A percentile compares a stretch with the other conserved stretches of the same genome.
Evolutionary conservation across 805 yeast species (phyloP).

Genomic region (Ogataea siamensis): DNA sequence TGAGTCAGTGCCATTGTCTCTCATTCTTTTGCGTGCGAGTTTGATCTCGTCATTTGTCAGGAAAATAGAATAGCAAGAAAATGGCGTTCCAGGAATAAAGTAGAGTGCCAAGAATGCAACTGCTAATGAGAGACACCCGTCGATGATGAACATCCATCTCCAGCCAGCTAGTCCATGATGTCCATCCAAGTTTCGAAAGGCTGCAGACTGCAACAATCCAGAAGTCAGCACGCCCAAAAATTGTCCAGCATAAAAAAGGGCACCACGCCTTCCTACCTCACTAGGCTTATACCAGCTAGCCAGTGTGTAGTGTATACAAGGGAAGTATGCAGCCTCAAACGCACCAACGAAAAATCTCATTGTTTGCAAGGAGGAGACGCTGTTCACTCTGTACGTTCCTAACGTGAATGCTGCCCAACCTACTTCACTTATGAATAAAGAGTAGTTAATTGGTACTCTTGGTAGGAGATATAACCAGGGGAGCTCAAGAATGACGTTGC

Average conservation of each 20-base stretch:
- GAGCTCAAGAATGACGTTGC: conserved; percentile 57
- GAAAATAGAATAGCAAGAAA: conserved; percentile 49
- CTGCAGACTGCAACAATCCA: conserved; percentile 48
- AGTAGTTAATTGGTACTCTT: conserved; percentile 52
- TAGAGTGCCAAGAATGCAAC: conserved; percentile 30
- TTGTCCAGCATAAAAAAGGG: conserved; percentile 61
- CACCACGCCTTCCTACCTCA: conserved; percentile 62
- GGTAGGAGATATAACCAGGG: conserved; percentile 61
- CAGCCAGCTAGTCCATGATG: conserved; percentile 41
- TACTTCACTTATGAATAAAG: conserved; percentile 50
- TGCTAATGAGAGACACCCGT: conserved; percentile 38
- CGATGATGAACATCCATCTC: conserved; percentile 56
- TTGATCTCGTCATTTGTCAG: conserved; percentile 56
- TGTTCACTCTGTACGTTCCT: conserved; percentile 48
- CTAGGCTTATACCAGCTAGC: conserved; percentile 57
- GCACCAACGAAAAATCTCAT: conserved; percentile 66
- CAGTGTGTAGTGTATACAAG: conserved; percentile 57
- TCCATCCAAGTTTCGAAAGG: conserved; percentile 31
- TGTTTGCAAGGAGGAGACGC: conserved; percentile 53
- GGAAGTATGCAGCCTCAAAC: conserved; percentile 67
- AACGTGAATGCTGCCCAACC: conserved; percentile 69
- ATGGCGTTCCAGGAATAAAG: conserved; percentile 64
- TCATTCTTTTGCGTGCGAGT: conserved; percentile 46
- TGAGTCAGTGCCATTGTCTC: conserved; percentile 33
- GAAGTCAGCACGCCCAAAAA: conserved; percentile 58